Evolutionary conservation across 75 land plant genomes (phyloP).

Genomic region (Cryptomeria japonica): DNA sequence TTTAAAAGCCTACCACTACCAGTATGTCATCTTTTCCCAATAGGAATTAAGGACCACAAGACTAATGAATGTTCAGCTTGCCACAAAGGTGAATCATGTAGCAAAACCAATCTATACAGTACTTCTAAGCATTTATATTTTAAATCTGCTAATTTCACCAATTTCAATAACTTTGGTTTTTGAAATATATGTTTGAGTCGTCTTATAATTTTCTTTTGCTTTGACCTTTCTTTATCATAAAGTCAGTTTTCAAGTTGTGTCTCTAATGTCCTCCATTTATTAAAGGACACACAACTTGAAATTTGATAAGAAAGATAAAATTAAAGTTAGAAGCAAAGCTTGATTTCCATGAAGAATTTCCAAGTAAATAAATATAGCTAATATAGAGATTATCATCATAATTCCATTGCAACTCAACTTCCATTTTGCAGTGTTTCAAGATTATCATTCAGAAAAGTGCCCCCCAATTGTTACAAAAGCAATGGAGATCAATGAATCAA

Average conservation of each 20-base stretch:
- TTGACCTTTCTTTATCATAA: background rate
- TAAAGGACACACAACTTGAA: background rate
- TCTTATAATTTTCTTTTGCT: background rate
- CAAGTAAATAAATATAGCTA: background rate
- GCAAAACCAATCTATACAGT: too few relatives aligned
- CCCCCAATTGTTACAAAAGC: slow-evolving; percentile 7
- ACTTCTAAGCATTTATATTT: too few relatives aligned
- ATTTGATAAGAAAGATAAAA: background rate
- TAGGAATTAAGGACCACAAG: too few relatives aligned
- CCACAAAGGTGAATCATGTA: too few relatives aligned
- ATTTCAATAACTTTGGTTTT: too few relatives aligned
- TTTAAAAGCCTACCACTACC: too few relatives aligned
- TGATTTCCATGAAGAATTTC: background rate
- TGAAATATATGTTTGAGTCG: too few relatives aligned
- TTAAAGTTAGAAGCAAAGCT: background rate
- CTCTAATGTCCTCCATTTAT: background rate
- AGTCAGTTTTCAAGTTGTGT: background rate
- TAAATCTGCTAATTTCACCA: too few relatives aligned
- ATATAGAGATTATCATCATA: background rate
- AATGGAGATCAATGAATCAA: background rate
- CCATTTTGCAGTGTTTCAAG: background rate
- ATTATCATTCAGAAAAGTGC: background rate
- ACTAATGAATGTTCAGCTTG: too few relatives aligned
- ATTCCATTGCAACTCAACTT: background rate
- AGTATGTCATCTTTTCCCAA: too few relatives aligned